phyloP scores from a whole-genome alignment of 257 asterid genomes.

The Salvia splendens region DNA sequence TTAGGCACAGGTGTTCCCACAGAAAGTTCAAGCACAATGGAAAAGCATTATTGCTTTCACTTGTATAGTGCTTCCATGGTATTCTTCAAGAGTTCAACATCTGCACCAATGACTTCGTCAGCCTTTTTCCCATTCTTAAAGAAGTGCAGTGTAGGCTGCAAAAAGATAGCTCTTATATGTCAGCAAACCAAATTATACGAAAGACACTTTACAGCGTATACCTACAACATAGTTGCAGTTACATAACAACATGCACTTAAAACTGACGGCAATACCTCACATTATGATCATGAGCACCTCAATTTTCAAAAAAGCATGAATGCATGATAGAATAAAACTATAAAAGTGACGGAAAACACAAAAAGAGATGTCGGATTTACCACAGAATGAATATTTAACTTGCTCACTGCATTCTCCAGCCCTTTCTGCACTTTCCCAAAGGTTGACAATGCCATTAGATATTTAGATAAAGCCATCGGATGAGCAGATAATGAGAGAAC shows the following conservation, averaged over 20 bases:
- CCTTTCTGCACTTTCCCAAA: constrained; percentile 60
- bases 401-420: constrained; percentile 63
- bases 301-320: not conserved
- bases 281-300: not conserved
- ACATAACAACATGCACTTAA: not conserved
- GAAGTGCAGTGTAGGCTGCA: constrained; percentile 95
- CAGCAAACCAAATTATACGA: constrained; percentile 22
- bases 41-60: constrained; percentile 36
- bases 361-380: constrained; percentile 41
- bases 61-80: constrained; percentile 79
- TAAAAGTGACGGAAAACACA: constrained; percentile 6
- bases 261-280: not conserved
- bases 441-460: constrained; percentile 28
- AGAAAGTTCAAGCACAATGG: constrained; percentile 8
- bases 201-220: not conserved
- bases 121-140: constrained; percentile 83
- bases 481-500: not conserved
- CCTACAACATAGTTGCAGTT: not conserved
- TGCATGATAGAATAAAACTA: too few relatives aligned
- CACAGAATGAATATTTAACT: constrained; percentile 70
- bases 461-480: constrained; percentile 1
- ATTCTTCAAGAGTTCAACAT: constrained; percentile 66
- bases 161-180: constrained; percentile 24
- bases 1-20: not conserved
- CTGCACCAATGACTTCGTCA: constrained; percentile 76